Base-by-base conservation (phyloP, 441 rosid genomes). In the Flueggea neowawraea region DNA sequence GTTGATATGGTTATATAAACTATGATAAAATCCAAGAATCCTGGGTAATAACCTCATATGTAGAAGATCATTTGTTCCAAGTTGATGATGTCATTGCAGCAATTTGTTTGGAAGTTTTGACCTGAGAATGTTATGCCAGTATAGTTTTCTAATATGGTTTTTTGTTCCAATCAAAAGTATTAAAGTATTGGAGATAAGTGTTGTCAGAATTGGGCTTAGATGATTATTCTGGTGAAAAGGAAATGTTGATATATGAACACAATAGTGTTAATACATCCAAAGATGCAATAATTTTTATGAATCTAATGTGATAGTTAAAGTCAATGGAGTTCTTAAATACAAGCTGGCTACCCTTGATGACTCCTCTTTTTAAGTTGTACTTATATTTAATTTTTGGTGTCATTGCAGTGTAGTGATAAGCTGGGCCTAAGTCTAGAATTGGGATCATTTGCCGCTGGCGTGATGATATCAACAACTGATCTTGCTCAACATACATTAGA, bases 361-460 rank as follows among this genome's bases (percentile, higher is more conserved):
- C 28, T 22, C 28, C 28, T 0, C 2, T 22, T 22, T 43, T 6
- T 43, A 43, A 43, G 45, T 43, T 11, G 45, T 11, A 22, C 28
- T 6, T 60, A 53, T 49, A 31, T 14, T 39, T 52, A 57, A 53
- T 49, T 59, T 39, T 43, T 67, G 50, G 14, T 75, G 57, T 63
- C 64, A 68, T 75, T 78, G 60, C 84, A 82, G 84, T 75, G 87
- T 75, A 82, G 87, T 39, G 84, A 82, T 75, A 82, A 82, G 64
- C 70, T 82, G 74, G 84, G 82, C 62, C 73, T 82, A 53, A 80
- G 82, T 67, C 75, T 82, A 63, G 87, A 80, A 74, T 62, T 80
- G 79, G 87, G 87, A 54, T 82, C 87, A 8, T 82, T 82, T 78
- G 84, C 87, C 58, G 82, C 84, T 66, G 87, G 87, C 39, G 80